These are phyloP conservation scores for Helminthosporium solani DNA, from an alignment of 2,329 filamentous ascomycete species.

Conservation along the genomic window DNA sequence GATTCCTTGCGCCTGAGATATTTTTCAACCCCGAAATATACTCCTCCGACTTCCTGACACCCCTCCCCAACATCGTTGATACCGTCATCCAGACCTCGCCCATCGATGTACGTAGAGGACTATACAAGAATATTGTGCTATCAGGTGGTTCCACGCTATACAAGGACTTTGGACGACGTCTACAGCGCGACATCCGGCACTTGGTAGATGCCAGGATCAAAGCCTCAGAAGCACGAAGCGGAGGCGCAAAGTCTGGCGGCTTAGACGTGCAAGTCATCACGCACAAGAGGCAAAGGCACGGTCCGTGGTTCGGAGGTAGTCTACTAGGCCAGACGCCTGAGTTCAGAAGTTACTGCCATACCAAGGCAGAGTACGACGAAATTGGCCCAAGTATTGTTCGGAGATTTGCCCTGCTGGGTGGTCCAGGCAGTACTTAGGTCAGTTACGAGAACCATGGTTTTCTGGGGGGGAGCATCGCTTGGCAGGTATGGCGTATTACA, in stretches of 20 bases:
- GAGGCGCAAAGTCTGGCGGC: constrained; percentile 88
- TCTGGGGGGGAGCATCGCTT: neutral
- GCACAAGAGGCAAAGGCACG: constrained; percentile 95
- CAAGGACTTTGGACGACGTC: constrained; percentile 93
- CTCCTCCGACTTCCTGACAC: constrained; percentile 96
- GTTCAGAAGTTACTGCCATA: constrained; percentile 98
- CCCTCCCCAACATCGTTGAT: constrained; percentile 90
- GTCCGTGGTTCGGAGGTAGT: constrained; percentile 97
- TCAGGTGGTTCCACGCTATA: constrained; percentile 96
- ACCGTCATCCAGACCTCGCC: constrained; percentile 96
- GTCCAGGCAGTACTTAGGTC: constrained; percentile 73
- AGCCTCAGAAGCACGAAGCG: constrained; percentile 86
- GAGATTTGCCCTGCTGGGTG: constrained; percentile 89
- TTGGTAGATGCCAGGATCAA: constrained; percentile 90
- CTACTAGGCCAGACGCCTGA: constrained; percentile 95
- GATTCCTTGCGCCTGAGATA: constrained; percentile 96
- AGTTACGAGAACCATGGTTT: neutral
- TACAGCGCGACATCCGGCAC: constrained; percentile 97
- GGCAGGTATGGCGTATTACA: neutral
- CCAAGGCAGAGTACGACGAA: constrained; percentile 73
- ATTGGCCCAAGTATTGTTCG: constrained; percentile 94
- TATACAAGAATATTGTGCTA: constrained; percentile 99
- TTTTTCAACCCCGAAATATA: constrained; percentile 99
- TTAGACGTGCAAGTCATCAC: constrained; percentile 96
- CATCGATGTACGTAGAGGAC: constrained; percentile 91